Percentiles rank a stretch among this genome's conserved stretches.
phyloP scores from a whole-genome alignment of 306 rosid genomes.

The Delonix regia region DNA sequence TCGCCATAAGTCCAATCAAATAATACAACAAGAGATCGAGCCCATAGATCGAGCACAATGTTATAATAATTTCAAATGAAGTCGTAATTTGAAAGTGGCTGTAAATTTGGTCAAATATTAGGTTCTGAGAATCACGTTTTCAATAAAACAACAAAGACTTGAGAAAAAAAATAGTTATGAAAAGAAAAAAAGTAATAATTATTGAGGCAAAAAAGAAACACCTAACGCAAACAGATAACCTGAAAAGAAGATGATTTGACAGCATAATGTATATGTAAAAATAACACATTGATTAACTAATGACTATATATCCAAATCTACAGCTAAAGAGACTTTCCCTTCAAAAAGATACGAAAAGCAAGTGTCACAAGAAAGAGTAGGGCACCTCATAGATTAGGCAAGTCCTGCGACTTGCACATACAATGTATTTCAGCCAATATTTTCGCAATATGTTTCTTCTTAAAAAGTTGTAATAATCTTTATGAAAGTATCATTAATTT shows the following conservation, averaged over 20 bases:
- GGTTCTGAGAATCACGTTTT: neutral
- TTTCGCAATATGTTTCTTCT: neutral
- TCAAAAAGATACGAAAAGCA: neutral
- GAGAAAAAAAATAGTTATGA: neutral
- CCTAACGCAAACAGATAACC: neutral
- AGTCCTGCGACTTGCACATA: neutral
- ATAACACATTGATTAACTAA: too few relatives aligned
- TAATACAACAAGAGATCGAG: too few relatives aligned
- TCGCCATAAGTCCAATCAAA: too few relatives aligned
- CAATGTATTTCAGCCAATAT: neutral
- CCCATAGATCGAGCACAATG: too few relatives aligned
- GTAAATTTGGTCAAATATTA: neutral
- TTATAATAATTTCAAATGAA: too few relatives aligned
- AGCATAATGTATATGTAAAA: conserved; percentile 11
- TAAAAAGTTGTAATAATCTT: neutral
- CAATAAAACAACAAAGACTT: neutral
- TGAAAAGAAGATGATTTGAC: conserved; percentile 31
- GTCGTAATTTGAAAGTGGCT: too few relatives aligned
- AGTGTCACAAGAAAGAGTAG: neutral
- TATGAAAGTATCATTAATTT: neutral
- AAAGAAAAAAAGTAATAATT: neutral
- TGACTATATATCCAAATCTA: conserved; percentile 12
- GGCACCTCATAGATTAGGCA: neutral
- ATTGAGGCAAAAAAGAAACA: too few relatives aligned
- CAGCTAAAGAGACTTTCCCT: conserved; percentile 14